Evolutionary conservation across 805 yeast genomes (phyloP).

Genomic region (Ogataea trehalophila): DNA sequence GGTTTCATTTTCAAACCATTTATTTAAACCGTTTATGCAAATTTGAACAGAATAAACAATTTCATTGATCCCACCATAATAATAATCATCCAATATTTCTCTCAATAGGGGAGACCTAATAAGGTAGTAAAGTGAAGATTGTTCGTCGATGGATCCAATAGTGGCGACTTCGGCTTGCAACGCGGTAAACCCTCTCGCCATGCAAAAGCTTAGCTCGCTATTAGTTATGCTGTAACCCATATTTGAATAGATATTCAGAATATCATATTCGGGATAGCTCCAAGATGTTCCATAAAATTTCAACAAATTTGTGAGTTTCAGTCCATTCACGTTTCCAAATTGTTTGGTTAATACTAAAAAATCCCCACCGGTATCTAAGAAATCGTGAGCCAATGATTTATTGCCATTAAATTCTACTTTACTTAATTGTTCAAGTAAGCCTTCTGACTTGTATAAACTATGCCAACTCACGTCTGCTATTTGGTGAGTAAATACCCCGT

Average conservation of each 20-base stretch:
- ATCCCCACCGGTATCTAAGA: conserved; percentile 62
- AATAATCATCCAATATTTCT: conserved; percentile 41
- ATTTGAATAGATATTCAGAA: conserved; percentile 34
- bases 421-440: conserved; percentile 48
- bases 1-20: conserved; percentile 36
- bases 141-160: conserved; percentile 6
- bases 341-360: conserved; percentile 42
- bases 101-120: conserved; percentile 40
- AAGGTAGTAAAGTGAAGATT: conserved; percentile 7
- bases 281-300: conserved; percentile 31
- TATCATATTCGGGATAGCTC: conserved; percentile 40
- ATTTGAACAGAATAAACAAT: conserved; percentile 34
- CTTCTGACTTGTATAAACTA: conserved; percentile 49
- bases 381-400: conserved; percentile 44
- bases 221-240: conserved; percentile 34
- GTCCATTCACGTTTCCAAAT: conserved; percentile 22
- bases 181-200: conserved; percentile 51
- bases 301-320: conserved; percentile 4
- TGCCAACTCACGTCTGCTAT: conserved; percentile 68
- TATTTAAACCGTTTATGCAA: conserved; percentile 35
- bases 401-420: conserved; percentile 52
- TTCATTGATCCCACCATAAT: conserved; percentile 50
- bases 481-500: conserved; percentile 60
- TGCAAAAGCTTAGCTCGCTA: conserved; percentile 41
- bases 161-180: conserved; percentile 39